Conservation (phyloP, 2,329 filamentous ascomycete genomes). For the Aureobasidium sp. region DNA sequence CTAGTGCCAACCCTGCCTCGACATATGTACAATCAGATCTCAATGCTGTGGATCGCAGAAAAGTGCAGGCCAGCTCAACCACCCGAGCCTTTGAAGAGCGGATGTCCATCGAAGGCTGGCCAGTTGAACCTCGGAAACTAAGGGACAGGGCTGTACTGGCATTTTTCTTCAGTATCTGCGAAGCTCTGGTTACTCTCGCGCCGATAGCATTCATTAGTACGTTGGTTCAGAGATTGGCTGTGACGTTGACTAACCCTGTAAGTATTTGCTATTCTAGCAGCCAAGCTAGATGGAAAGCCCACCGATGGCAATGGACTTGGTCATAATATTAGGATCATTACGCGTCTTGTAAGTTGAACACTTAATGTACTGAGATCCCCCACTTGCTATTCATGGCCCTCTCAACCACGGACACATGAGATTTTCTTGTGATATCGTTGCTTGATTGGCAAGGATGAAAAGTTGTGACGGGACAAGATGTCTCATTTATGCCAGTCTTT, state of each 20-base stretch:
- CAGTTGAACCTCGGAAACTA: constrained; percentile 8
- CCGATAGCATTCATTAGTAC: constrained; percentile 29
- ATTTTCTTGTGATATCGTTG: no score
- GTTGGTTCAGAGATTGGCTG: constrained; percentile 4
- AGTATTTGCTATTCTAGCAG: constrained; percentile 23
- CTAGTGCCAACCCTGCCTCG: neutral
- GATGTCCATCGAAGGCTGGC: constrained; percentile 7
- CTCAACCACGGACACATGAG: no score
- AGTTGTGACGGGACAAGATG: no score
- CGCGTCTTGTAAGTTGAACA: constrained; percentile 18
- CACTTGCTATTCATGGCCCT: no score
- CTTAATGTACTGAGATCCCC: no score
- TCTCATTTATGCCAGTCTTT: no score
- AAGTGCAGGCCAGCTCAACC: no score
- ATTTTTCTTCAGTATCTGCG: constrained; percentile 15
- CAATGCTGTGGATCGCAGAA: neutral
- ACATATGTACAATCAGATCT: neutral
- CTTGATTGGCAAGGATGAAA: no score
- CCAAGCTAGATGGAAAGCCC: constrained; percentile 22
- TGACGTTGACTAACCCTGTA: neutral
- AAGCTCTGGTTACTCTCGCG: constrained; percentile 22
- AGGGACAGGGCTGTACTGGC: neutral
- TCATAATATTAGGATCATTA: constrained; percentile 22
- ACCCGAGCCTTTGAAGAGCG: no score
- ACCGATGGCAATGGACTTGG: constrained; percentile 20